Percentiles rank a stretch among this genome's conserved stretches.
Conservation (phyloP, 23 red algal genomes). For the Porphyridium purpureum region DNA sequence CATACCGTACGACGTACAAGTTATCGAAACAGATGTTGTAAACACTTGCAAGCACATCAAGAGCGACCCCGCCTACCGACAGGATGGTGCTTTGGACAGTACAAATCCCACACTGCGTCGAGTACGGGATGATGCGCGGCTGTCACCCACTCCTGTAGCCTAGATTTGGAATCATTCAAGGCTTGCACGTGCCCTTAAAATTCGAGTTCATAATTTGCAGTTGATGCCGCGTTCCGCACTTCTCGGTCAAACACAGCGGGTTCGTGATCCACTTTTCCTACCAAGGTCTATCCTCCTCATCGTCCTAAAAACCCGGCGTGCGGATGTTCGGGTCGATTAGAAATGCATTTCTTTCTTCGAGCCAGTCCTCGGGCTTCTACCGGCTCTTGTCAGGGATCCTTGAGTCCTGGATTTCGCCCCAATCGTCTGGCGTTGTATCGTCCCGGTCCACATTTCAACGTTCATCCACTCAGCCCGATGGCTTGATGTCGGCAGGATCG, state of each 20-base stretch:
- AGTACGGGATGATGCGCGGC: background rate
- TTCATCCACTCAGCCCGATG: constrained; percentile 81
- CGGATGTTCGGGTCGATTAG: constrained; percentile 57
- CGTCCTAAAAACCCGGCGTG: constrained; percentile 67
- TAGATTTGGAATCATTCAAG: constrained; percentile 75
- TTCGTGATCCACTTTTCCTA: constrained; percentile 51
- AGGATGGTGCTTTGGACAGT: too few relatives aligned
- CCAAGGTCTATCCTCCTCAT: constrained; percentile 92
- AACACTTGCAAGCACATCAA: too few relatives aligned
- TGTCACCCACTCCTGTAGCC: constrained; percentile 8
- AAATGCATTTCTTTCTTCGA: constrained; percentile 51
- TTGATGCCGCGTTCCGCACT: constrained; percentile 78
- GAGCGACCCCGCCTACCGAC: too few relatives aligned
- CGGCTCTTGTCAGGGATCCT: constrained; percentile 61
- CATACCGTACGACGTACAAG: constrained; percentile 35
- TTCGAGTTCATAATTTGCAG: constrained; percentile 74
- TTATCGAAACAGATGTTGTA: too few relatives aligned
- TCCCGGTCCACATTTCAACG: constrained; percentile 69
- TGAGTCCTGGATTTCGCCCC: constrained; percentile 92
- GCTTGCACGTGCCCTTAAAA: constrained; percentile 83
- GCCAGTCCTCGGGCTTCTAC: constrained; percentile 62
- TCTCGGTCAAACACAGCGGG: constrained; percentile 64
- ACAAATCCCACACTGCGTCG: background rate
- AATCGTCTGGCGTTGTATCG: constrained; percentile 78
- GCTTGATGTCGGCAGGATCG: constrained; percentile 92